Percentiles rank a stretch among this genome's conserved stretches.
Conservation (phyloP, 2,329 filamentous ascomycete species). For the Aureobasidium sp. region DNA sequence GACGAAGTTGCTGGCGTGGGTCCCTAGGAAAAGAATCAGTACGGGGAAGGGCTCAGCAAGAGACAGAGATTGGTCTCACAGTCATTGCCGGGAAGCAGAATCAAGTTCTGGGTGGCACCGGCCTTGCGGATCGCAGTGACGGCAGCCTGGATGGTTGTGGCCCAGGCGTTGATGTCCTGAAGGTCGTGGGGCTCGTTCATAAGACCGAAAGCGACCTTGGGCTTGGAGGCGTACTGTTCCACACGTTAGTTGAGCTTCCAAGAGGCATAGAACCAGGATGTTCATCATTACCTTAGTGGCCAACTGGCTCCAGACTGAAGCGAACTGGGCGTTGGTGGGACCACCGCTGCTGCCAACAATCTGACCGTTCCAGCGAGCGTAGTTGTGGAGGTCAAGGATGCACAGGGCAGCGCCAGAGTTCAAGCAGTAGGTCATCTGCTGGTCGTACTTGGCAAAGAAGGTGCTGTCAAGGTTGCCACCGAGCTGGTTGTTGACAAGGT, state of each 20-base stretch:
- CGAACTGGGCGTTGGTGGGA: slow-evolving; percentile 53
- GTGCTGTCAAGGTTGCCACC: slow-evolving; percentile 19
- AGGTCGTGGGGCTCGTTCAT: slow-evolving; percentile 63
- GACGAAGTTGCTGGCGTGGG: not conserved
- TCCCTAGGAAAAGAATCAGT: not conserved
- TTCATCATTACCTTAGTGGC: slow-evolving; percentile 38
- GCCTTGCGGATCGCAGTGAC: slow-evolving; percentile 59
- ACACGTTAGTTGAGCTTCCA: too few species aligned
- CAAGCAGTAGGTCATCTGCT: slow-evolving; percentile 18
- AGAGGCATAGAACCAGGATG: too few species aligned
- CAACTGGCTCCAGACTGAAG: slow-evolving; percentile 48
- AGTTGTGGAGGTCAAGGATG: slow-evolving; percentile 27
- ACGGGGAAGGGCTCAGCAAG: too few species aligned
- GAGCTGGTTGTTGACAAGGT: slow-evolving; percentile 20
- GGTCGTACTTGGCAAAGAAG: slow-evolving; percentile 19
- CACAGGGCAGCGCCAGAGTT: slow-evolving; percentile 18
- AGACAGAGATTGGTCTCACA: not conserved
- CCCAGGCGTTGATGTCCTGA: slow-evolving; percentile 50
- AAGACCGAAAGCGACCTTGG: slow-evolving; percentile 55
- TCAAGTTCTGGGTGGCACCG: slow-evolving; percentile 57
- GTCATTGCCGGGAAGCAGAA: slow-evolving; percentile 57
- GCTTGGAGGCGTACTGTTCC: slow-evolving; percentile 37
- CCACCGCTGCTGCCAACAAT: slow-evolving; percentile 55
- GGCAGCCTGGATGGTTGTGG: slow-evolving; percentile 52
- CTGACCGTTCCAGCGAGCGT: slow-evolving; percentile 49